Conservation (phyloP, 2,329 filamentous ascomycete genomes). For the Phyllachora maydis region DNA sequence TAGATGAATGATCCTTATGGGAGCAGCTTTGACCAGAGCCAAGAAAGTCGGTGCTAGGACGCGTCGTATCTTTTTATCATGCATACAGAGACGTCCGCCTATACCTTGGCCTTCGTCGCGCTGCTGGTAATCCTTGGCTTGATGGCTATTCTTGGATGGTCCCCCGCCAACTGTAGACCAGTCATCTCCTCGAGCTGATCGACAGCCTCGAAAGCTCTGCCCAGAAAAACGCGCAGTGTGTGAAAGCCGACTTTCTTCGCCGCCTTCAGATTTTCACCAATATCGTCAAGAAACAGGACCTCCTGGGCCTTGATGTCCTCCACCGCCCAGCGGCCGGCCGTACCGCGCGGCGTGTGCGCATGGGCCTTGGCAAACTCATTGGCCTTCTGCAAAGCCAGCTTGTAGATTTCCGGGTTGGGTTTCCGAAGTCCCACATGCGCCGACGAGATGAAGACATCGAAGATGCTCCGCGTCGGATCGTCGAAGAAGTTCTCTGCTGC, state of each 20-base stretch:
- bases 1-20: too few relatives aligned
- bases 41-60: too few relatives aligned
- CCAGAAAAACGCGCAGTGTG: constrained; percentile 72
- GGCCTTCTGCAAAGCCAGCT: constrained; percentile 46
- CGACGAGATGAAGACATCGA: constrained; percentile 75
- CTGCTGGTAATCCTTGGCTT: constrained; percentile 13
- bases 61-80: too few relatives aligned
- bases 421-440: constrained; percentile 79
- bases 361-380: constrained; percentile 38
- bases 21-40: too few relatives aligned
- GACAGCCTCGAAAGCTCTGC: constrained; percentile 62
- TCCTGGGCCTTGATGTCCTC: constrained; percentile 39
- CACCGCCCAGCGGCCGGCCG: constrained; percentile 20
- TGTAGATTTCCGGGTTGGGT: constrained; percentile 66
- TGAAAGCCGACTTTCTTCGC: constrained; percentile 54
- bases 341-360: constrained; percentile 15
- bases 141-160: constrained; percentile 27
- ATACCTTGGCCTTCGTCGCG: constrained; percentile 24
- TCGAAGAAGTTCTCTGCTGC: constrained; percentile 27
- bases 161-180: constrained; percentile 39
- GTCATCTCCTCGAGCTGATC: constrained; percentile 58
- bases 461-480: constrained; percentile 41
- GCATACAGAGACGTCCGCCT: too few relatives aligned
- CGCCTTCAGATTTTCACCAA: constrained; percentile 78
- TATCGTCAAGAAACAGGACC: constrained; percentile 79